A percentile compares a stretch with the other conserved stretches of the same genome.
Conservation (phyloP, 306 rosid genomes). For the Quercus glauca region DNA sequence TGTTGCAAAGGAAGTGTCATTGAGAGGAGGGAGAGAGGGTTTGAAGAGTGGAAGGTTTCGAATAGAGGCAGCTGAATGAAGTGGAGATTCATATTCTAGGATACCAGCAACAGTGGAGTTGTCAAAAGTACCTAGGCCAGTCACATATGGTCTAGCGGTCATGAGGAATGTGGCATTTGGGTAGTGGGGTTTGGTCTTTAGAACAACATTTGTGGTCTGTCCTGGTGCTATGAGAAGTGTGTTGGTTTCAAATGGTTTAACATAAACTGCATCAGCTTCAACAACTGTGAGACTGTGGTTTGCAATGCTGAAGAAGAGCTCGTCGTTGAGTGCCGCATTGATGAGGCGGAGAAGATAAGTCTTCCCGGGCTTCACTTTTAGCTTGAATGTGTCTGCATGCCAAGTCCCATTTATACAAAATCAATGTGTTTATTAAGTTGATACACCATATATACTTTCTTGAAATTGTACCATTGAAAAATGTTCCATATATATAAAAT, state of each 20-base stretch:
- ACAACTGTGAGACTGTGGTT: constrained; percentile 5
- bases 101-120: neutral
- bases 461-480: neutral
- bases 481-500: neutral
- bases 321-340: neutral
- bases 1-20: neutral
- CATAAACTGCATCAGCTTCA: constrained; percentile 6
- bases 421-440: neutral
- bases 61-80: neutral
- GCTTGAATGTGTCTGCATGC: constrained; percentile 6
- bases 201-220: constrained; percentile 7
- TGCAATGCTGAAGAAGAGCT: constrained; percentile 11
- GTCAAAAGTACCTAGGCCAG: neutral
- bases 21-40: constrained; percentile 1
- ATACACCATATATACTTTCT: neutral
- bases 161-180: constrained; percentile 10
- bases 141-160: constrained; percentile 5
- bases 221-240: neutral
- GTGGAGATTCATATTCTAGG: neutral
- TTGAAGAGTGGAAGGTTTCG: neutral
- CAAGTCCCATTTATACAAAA: neutral
- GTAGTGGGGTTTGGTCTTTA: constrained; percentile 1
- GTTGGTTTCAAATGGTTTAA: constrained; percentile 5
- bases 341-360: neutral
- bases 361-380: constrained; percentile 4